phyloP scores from a whole-genome alignment of 129 eudicot species.

The Gnaphalium uliginosum region DNA sequence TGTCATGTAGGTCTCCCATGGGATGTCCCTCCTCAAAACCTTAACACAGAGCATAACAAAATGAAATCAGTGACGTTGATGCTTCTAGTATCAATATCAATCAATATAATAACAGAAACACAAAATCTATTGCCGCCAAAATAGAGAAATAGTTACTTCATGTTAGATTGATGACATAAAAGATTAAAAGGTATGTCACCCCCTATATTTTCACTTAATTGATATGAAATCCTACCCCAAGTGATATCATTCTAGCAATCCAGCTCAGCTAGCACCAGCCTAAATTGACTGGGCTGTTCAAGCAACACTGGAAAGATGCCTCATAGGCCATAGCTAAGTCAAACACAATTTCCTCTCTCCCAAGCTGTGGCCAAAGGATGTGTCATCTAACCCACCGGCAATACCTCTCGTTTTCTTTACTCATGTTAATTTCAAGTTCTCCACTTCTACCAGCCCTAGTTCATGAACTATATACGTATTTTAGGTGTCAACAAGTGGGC shows the following conservation, averaged over 20 bases:
- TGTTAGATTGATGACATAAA: not conserved
- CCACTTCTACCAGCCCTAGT: not conserved
- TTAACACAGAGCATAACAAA: constrained; percentile 20
- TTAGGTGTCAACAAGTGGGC: not conserved
- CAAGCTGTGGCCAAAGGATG: no score
- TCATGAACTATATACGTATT: not conserved
- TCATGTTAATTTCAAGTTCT: not conserved
- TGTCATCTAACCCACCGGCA: not conserved
- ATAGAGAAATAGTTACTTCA: not conserved
- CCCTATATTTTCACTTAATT: not conserved
- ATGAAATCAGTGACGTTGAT: not conserved
- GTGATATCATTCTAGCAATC: not conserved
- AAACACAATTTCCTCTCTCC: not conserved
- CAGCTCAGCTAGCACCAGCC: not conserved
- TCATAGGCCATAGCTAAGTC: not conserved
- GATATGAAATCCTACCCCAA: not conserved
- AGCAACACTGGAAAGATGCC: not conserved
- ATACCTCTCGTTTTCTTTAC: not conserved
- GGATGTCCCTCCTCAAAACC: constrained; percentile 85
- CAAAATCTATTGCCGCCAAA: constrained; percentile 6
- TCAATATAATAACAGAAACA: constrained; percentile 6
- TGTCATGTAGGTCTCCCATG: constrained; percentile 93
- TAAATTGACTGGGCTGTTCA: not conserved
- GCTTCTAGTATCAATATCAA: not conserved
- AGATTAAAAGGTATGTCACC: not conserved